A percentile compares a stretch with the other conserved stretches of the same genome.
Evolutionary conservation across 306 rosid species (phyloP).

Genomic region (Cicer cuneatum): DNA sequence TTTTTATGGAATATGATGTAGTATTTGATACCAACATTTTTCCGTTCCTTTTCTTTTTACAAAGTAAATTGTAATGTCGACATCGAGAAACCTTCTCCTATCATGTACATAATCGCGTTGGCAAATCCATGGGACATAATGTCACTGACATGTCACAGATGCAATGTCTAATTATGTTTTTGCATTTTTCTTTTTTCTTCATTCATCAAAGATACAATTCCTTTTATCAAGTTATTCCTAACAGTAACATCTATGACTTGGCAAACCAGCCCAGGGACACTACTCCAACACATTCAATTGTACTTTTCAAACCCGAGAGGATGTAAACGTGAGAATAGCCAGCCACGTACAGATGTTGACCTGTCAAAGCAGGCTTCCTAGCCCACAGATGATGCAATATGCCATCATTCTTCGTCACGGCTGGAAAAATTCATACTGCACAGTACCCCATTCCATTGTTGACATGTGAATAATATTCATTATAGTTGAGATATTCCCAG

Average conservation of each 20-base stretch:
- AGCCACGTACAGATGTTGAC: slow-evolving; percentile 5
- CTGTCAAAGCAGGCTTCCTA: slow-evolving; percentile 21
- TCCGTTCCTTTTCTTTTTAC: slow-evolving; percentile 7
- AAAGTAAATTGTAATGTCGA: slow-evolving; percentile 14
- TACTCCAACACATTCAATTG: slow-evolving; percentile 6
- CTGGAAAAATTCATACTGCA: slow-evolving; percentile 42
- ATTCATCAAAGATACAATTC: neutral
- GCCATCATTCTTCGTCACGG: slow-evolving; percentile 19
- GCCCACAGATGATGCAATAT: neutral
- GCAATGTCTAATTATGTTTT: neutral
- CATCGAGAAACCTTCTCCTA: neutral
- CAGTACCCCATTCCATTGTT: slow-evolving; percentile 51
- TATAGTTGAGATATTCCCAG: slow-evolving; percentile 84
- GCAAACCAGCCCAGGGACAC: slow-evolving; percentile 25
- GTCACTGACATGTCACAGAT: slow-evolving; percentile 5
- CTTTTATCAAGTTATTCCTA: slow-evolving; percentile 18
- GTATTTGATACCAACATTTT: neutral
- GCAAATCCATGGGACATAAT: slow-evolving; percentile 9
- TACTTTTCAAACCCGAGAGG: slow-evolving; percentile 10
- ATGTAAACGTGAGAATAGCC: slow-evolving; percentile 12
- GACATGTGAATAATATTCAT: slow-evolving; percentile 63
- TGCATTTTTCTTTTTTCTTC: neutral
- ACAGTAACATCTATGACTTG: neutral
- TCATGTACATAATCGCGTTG: slow-evolving; percentile 3
- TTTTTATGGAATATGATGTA: no score